Evolutionary conservation across 148 eudicot genomes (phyloP), one percentile per base, ranked within the genome.

Genomic region (Gaultheria prostrata): DNA sequence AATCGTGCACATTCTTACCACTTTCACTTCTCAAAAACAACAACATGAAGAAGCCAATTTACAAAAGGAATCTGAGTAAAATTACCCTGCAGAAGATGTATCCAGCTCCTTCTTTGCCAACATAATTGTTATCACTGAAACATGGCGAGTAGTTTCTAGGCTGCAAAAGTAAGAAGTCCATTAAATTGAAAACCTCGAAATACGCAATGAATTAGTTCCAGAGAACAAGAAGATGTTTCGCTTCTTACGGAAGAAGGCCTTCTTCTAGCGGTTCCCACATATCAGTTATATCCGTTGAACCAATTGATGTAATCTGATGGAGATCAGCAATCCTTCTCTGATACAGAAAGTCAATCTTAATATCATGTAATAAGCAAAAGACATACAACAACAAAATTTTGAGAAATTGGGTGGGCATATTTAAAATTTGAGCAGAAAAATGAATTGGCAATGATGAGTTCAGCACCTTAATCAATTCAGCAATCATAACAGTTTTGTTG

Each of bases 81-180:
- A 33, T 82, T 90, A 92, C 95, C 97, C 97, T 1, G 85, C 84
- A 33, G 93, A 87, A 48, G 92, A 83, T 51, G 92, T 85, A 80
- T 91, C 81, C 84, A 94, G 86, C 88, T 94, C 92, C 80, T 88
- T 86, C 79, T 87, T 93, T 39, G 98, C 92, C 83, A 93, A 75
- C 24, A 91, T 93, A 49, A 94, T 88, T 15, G 94, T 87, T 65
- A 93, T 89, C 87, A 93, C 85, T 14, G 95, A 93, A 72, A 94
- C 95, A 85, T 92, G 98, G 20, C 95, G 90, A 2, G 92, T 94
- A 54, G 93, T 93, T 89, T 94, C 95, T 73, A 91, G 69, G 61
- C 98, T 92, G 90, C 86, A 83, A 75, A 21, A 80, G 11, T 73
- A 32, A 49, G 4, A 74, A 76, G 17, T 53, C 0, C 75, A 54